Conservation (phyloP, 2,329 filamentous ascomycete genomes). For the Aspergillus sp. region DNA sequence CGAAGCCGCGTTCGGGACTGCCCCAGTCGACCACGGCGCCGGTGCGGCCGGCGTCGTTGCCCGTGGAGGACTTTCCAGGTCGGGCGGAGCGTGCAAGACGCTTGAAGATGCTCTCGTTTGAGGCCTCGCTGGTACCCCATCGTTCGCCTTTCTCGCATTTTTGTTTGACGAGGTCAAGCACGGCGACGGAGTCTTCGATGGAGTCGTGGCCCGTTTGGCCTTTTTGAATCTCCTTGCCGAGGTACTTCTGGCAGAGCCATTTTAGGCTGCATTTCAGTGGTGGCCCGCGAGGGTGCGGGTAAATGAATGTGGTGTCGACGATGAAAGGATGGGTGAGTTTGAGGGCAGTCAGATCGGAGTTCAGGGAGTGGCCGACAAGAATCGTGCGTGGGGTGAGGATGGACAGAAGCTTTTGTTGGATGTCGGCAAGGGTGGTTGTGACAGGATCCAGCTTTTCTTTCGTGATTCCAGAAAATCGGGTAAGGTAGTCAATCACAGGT, state of each 20-base stretch:
- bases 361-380: slow-evolving; percentile 49
- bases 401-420: slow-evolving; percentile 73
- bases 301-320: slow-evolving; percentile 86
- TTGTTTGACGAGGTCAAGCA: slow-evolving; percentile 87
- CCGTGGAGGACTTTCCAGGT: slow-evolving; percentile 35
- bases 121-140: slow-evolving; percentile 79
- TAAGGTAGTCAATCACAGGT: slow-evolving; percentile 91
- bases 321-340: slow-evolving; percentile 89
- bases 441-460: slow-evolving; percentile 77
- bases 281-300: slow-evolving; percentile 83
- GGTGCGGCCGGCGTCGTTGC: slow-evolving; percentile 31
- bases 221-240: slow-evolving; percentile 84
- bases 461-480: slow-evolving; percentile 88
- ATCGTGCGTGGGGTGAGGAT: slow-evolving; percentile 57
- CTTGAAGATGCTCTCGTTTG: slow-evolving; percentile 85
- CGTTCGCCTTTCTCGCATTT: slow-evolving; percentile 90
- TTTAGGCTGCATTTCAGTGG: slow-evolving; percentile 90
- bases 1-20: slow-evolving; percentile 65
- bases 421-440: slow-evolving; percentile 78
- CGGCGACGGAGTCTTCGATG: slow-evolving; percentile 86
- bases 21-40: slow-evolving; percentile 83
- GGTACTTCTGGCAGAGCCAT: slow-evolving; percentile 82
- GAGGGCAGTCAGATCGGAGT: slow-evolving; percentile 69
- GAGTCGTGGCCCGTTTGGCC: slow-evolving; percentile 80
- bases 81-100: slow-evolving; percentile 63